Percentiles rank a stretch among this genome's conserved stretches.
phyloP scores from a whole-genome alignment of 1,284 basidiomycete genomes.

The Ganoderma meredithae region DNA sequence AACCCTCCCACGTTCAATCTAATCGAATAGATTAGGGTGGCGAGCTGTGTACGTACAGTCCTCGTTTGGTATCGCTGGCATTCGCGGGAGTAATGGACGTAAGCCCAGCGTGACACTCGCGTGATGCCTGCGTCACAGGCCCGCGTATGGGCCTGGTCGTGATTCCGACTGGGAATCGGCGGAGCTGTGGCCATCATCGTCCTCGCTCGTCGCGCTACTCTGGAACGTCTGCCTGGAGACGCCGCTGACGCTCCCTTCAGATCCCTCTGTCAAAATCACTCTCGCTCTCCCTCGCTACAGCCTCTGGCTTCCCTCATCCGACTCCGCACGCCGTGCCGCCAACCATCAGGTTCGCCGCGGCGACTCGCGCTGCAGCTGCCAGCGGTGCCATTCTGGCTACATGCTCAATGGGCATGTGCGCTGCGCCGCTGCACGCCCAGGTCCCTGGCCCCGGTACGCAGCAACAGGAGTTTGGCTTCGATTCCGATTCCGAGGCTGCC shows the following conservation, averaged over 20 bases:
- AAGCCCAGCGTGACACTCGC: not conserved
- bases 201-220: not conserved
- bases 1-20: constrained; percentile 36
- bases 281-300: not conserved
- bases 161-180: constrained; percentile 9
- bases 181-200: constrained; percentile 1
- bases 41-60: constrained; percentile 33
- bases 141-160: not conserved
- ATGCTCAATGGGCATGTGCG: not conserved
- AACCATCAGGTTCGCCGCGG: not conserved
- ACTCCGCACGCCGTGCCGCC: not conserved
- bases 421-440: not conserved
- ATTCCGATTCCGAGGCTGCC: not conserved
- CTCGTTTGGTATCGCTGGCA: constrained; percentile 26
- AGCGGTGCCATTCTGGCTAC: not conserved
- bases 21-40: constrained; percentile 38
- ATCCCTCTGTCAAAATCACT: not conserved
- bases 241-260: not conserved
- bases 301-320: not conserved
- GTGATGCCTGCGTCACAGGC: not conserved
- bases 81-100: constrained; percentile 40
- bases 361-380: not conserved
- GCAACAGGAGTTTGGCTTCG: not conserved
- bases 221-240: not conserved
- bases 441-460: not conserved